A percentile compares a stretch with the other conserved stretches of the same genome.
Evolutionary conservation across 23 red algal species (phyloP).

Genomic region (Gracilaria domingensis): DNA sequence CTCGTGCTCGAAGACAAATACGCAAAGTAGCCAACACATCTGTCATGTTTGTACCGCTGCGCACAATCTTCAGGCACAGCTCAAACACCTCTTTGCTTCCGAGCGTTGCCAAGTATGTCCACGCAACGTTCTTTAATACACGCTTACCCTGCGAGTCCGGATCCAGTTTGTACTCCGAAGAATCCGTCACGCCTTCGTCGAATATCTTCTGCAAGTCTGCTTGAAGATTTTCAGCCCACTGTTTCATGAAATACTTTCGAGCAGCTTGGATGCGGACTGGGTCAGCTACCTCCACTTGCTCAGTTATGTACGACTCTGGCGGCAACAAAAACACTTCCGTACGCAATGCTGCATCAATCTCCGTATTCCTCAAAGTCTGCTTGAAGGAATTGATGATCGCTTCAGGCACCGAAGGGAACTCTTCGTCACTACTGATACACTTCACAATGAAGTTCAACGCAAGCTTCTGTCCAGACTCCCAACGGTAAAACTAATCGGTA

Average conservation of each 20-base stretch:
- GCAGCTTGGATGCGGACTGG: slow-evolving; percentile 80
- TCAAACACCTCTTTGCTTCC: too few species aligned
- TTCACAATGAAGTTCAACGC: too few species aligned
- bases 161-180: slow-evolving; percentile 75
- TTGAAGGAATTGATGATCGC: slow-evolving; percentile 85
- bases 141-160: slow-evolving; percentile 77
- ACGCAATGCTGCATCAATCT: slow-evolving; percentile 80
- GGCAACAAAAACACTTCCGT: slow-evolving; percentile 76
- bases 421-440: too few species aligned
- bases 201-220: slow-evolving; percentile 49
- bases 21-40: slow-evolving; percentile 75
- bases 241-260: slow-evolving; percentile 59
- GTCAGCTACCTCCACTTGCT: slow-evolving; percentile 78
- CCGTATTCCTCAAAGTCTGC: slow-evolving; percentile 54
- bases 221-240: slow-evolving; percentile 67
- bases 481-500: too few species aligned
- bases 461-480: too few species aligned
- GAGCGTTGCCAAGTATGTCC: slow-evolving; percentile 69
- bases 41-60: too few species aligned
- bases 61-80: too few species aligned
- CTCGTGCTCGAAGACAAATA: slow-evolving; percentile 42
- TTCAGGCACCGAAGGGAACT: slow-evolving; percentile 3
- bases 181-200: slow-evolving; percentile 29
- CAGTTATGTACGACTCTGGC: slow-evolving; percentile 76
- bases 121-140: slow-evolving; percentile 75